phyloP scores from a whole-genome alignment of 495 filamentous ascomycete genomes.

The Aspergillus wentii region DNA sequence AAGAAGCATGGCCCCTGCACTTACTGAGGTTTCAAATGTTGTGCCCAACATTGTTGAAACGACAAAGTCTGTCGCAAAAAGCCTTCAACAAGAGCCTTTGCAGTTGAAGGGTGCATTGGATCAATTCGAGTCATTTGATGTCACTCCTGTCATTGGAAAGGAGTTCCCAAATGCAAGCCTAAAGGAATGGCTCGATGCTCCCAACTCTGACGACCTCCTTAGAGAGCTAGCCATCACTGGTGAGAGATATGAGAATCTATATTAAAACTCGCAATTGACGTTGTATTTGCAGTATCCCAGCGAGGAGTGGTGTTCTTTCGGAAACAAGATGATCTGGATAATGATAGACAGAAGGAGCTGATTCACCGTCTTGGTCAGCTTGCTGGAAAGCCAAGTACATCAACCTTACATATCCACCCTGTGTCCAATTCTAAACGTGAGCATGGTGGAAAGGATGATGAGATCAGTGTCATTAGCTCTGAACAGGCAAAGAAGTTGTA shows the following conservation, averaged over 20 bases:
- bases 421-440: constrained; percentile 59
- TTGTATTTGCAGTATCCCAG: constrained; percentile 73
- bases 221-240: constrained; percentile 63
- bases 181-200: constrained; percentile 53
- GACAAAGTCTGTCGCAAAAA: background rate
- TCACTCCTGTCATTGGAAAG: constrained; percentile 63
- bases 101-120: constrained; percentile 50
- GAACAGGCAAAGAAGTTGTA: constrained; percentile 54
- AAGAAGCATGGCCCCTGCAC: background rate
- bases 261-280: no score
- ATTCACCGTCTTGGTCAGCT: constrained; percentile 57
- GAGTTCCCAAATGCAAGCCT: constrained; percentile 59
- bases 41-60: background rate
- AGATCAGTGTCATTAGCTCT: constrained; percentile 71
- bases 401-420: constrained; percentile 69
- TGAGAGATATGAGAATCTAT: no score
- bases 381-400: constrained; percentile 62
- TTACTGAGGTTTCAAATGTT: background rate
- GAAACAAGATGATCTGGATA: constrained; percentile 59
- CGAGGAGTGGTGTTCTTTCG: constrained; percentile 82
- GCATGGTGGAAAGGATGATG: constrained; percentile 54
- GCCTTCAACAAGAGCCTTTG: constrained; percentile 33
- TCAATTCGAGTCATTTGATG: constrained; percentile 54
- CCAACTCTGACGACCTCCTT: constrained; percentile 62
- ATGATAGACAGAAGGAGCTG: constrained; percentile 65